Evolutionary conservation across 2,329 filamentous ascomycete species (phyloP).

Genomic region (Botryotinia convoluta): DNA sequence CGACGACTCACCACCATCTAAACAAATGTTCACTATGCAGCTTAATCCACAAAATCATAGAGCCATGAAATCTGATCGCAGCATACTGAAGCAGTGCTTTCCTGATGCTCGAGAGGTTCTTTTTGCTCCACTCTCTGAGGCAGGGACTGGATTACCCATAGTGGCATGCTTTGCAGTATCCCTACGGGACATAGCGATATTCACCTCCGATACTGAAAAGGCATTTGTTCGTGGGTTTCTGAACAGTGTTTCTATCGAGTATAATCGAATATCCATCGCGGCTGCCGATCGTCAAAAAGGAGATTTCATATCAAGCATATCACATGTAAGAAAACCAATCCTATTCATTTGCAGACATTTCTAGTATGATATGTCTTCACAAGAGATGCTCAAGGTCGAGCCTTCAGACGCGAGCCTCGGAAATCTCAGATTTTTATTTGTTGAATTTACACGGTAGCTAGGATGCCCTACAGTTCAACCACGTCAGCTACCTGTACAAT

Average conservation of each 20-base stretch:
- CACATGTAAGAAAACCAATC: conserved; percentile 41
- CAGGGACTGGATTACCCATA: conserved; percentile 41
- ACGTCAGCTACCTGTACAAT: neutral
- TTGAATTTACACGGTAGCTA: neutral
- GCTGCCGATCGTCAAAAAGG: conserved; percentile 49
- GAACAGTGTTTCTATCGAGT: conserved; percentile 24
- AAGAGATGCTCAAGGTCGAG: neutral
- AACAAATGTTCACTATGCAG: neutral
- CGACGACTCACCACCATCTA: neutral
- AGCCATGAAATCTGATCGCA: neutral
- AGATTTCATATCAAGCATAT: conserved; percentile 56
- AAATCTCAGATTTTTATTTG: neutral
- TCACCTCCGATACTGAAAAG: conserved; percentile 37
- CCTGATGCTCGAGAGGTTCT: conserved; percentile 41
- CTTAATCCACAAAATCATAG: neutral
- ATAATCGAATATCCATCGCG: conserved; percentile 45
- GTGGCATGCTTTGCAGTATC: conserved; percentile 37
- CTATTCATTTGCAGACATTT: neutral
- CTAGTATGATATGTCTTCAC: neutral
- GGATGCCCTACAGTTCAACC: neutral
- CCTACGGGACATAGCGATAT: conserved; percentile 33
- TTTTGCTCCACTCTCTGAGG: conserved; percentile 43
- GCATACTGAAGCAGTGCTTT: conserved; percentile 18
- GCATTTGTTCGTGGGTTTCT: conserved; percentile 41
- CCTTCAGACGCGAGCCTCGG: neutral